Conservation (phyloP, 768 basidiomycete genomes). For the Trametes cingulata region DNA sequence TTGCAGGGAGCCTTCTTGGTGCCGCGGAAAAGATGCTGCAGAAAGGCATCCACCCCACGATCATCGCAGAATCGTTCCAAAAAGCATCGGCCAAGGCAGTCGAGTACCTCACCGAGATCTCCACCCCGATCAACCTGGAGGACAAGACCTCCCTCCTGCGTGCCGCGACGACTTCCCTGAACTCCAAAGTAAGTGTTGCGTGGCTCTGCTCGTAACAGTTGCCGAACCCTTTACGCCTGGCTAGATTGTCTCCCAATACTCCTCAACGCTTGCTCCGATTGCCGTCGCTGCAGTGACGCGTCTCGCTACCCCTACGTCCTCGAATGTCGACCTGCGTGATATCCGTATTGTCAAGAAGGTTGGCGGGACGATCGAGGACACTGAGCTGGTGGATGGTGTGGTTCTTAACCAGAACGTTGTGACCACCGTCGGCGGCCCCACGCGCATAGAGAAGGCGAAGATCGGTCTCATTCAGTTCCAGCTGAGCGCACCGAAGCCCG, state of each 20-base stretch:
- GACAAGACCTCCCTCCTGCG: slow-evolving; percentile 84
- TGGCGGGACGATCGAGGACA: slow-evolving; percentile 98
- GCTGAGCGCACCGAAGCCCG: slow-evolving; percentile 95
- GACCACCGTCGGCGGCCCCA: slow-evolving; percentile 86
- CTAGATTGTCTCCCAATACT: slow-evolving; percentile 99
- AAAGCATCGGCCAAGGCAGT: slow-evolving; percentile 91
- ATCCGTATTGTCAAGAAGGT: slow-evolving; percentile 97
- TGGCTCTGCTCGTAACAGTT: neutral
- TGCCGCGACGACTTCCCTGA: slow-evolving; percentile 92
- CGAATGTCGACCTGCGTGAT: slow-evolving; percentile 95
- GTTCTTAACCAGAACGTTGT: slow-evolving; percentile 98
- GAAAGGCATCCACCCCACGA: slow-evolving; percentile 97
- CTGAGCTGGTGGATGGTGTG: slow-evolving; percentile 93
- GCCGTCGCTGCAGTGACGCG: slow-evolving; percentile 96
- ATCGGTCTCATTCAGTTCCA: slow-evolving; percentile 99
- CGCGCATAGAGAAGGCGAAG: slow-evolving; percentile 96
- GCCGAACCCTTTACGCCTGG: neutral
- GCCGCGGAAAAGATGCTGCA: slow-evolving; percentile 96
- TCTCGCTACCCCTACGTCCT: slow-evolving; percentile 83
- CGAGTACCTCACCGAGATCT: slow-evolving; percentile 91
- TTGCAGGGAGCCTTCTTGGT: slow-evolving; percentile 89
- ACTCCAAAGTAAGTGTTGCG: slow-evolving; percentile 73
- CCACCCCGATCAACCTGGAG: slow-evolving; percentile 86
- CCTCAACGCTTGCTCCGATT: slow-evolving; percentile 96
- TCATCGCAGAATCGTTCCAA: slow-evolving; percentile 94